These are phyloP conservation scores for Paraphoma chrysanthemicola DNA, from an alignment of 2,329 filamentous ascomycete genomes.

Conservation along the genomic window DNA sequence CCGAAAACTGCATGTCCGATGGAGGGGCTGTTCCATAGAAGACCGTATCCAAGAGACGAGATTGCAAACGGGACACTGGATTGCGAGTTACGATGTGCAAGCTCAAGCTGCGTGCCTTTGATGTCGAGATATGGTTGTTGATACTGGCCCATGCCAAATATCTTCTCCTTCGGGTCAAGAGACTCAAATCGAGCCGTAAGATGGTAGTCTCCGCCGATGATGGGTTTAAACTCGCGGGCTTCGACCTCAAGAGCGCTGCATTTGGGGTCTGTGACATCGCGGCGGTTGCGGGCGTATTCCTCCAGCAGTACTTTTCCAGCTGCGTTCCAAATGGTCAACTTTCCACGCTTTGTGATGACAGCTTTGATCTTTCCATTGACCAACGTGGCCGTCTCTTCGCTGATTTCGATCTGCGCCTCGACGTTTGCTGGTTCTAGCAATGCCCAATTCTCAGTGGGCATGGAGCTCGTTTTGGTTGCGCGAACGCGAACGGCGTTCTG, in stretches of 20 bases:
- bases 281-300: constrained; percentile 60
- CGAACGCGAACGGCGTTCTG: constrained; percentile 57
- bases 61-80: no score
- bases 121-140: no score
- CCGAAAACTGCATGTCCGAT: no score
- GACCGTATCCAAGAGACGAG: no score
- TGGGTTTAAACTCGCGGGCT: constrained; percentile 64
- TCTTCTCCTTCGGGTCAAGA: no score
- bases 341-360: constrained; percentile 56
- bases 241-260: constrained; percentile 64
- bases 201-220: constrained; percentile 58
- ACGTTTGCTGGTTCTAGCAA: constrained; percentile 14
- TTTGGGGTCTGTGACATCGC: constrained; percentile 63
- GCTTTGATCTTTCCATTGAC: constrained; percentile 59
- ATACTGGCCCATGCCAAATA: no score
- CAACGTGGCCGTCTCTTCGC: constrained; percentile 48
- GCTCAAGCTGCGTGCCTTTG: no score
- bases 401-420: constrained; percentile 13
- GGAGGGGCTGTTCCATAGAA: no score
- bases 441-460: constrained; percentile 39
- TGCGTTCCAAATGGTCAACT: constrained; percentile 57
- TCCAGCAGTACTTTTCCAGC: constrained; percentile 57
- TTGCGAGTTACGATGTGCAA: no score
- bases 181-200: no score
- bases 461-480: constrained; percentile 49